Percentiles rank a stretch among this genome's conserved stretches.
phyloP scores from a whole-genome alignment of 2,329 filamentous ascomycete genomes.

The Coccinonectria pachysandricola region DNA sequence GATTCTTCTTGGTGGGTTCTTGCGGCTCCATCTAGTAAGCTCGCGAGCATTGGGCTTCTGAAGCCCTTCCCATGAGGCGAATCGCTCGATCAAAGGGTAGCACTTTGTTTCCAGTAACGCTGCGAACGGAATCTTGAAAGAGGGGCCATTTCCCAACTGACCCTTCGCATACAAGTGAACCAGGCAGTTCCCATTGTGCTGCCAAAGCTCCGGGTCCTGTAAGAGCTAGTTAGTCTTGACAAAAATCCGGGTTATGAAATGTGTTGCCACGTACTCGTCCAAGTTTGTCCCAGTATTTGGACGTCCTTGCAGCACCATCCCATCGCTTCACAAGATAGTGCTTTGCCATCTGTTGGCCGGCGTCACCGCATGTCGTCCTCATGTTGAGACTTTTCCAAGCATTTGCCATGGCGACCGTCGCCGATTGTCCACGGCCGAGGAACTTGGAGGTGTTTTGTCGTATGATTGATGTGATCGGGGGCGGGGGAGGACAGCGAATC shows the following conservation, averaged over 20 bases:
- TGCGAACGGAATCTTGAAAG: constrained; percentile 55
- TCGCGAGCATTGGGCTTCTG: constrained; percentile 16
- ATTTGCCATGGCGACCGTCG: constrained; percentile 4
- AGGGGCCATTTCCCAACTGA: constrained; percentile 53
- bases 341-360: constrained; percentile 16
- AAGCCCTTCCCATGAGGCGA: constrained; percentile 27
- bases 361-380: constrained; percentile 17
- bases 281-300: constrained; percentile 35
- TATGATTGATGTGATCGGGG: too few species aligned
- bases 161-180: constrained; percentile 59
- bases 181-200: constrained; percentile 55
- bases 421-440: too few species aligned
- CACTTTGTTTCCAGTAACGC: constrained; percentile 48
- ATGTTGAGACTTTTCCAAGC: constrained; percentile 9
- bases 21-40: constrained; percentile 23
- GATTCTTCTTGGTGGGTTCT: constrained; percentile 24
- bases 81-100: constrained; percentile 47
- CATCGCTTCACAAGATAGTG: constrained; percentile 32
- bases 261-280: constrained; percentile 31
- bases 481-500: too few species aligned
- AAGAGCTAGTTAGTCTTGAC: too few species aligned
- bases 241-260: too few species aligned
- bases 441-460: too few species aligned
- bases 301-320: constrained; percentile 38
- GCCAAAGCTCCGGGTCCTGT: constrained; percentile 65